Evolutionary conservation across 345 rosid species (phyloP).

Genomic region (Eutrema heterophyllum): DNA sequence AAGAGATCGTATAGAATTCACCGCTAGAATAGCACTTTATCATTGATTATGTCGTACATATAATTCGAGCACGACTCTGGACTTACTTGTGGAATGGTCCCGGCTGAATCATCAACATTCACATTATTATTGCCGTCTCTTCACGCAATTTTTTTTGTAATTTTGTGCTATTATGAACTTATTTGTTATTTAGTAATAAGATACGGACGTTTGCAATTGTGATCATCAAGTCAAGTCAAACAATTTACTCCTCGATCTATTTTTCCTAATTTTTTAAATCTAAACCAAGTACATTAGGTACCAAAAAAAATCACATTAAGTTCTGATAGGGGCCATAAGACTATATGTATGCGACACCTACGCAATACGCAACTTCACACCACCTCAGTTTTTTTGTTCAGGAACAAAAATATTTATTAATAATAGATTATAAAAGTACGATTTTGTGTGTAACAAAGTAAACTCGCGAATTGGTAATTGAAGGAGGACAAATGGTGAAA

Average conservation of each 20-base stretch:
- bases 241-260: background rate
- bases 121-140: constrained; percentile 31
- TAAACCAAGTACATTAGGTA: background rate
- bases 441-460: background rate
- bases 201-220: constrained; percentile 10
- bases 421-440: background rate
- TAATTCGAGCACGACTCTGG: constrained; percentile 16
- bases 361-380: background rate
- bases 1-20: constrained; percentile 11
- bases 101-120: constrained; percentile 19
- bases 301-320: background rate
- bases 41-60: constrained; percentile 4
- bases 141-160: constrained; percentile 24
- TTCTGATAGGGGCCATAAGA: background rate
- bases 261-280: background rate
- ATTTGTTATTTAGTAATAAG: background rate
- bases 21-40: constrained; percentile 7
- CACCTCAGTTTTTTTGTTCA: background rate
- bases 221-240: constrained; percentile 21
- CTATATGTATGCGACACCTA: constrained; percentile 3
- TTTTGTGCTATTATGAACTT: constrained; percentile 15
- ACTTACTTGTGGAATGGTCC: constrained; percentile 28
- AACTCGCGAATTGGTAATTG: background rate
- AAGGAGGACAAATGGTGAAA: constrained; percentile 14
- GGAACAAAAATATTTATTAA: background rate